These are phyloP conservation scores for Stachybotrys chlorohalonatus DNA, from an alignment of 2,329 filamentous ascomycete species.

Conservation along the genomic window DNA sequence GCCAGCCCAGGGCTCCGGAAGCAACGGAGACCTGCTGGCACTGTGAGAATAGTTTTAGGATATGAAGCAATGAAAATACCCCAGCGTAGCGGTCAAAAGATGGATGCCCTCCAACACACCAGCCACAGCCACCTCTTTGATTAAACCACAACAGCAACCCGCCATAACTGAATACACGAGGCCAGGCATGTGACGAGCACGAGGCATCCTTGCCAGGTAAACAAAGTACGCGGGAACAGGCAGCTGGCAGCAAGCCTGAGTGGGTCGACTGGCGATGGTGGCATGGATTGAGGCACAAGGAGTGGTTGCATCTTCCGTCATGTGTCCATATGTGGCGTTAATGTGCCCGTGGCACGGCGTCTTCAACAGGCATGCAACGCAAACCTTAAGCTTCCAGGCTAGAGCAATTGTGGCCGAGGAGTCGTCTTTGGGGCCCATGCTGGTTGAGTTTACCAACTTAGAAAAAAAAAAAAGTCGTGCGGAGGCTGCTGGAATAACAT, in stretches of 20 bases:
- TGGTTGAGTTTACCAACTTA: no score
- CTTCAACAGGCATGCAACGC: neutral
- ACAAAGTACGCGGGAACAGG: neutral
- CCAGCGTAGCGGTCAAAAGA: neutral
- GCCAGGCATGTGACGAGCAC: neutral
- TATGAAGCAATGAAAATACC: constrained; percentile 1
- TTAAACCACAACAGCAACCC: neutral
- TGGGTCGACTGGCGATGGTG: no score
- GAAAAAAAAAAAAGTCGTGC: no score
- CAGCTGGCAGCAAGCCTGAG: no score
- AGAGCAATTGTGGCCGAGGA: no score
- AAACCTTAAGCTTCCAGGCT: neutral
- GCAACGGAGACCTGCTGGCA: constrained; percentile 64
- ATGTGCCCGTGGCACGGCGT: neutral
- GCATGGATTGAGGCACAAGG: neutral
- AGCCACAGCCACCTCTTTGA: neutral
- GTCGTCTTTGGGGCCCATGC: no score
- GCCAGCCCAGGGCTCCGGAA: constrained; percentile 52
- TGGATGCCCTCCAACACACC: neutral
- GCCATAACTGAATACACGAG: neutral
- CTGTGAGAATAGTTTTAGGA: constrained; percentile 31
- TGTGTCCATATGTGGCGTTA: neutral
- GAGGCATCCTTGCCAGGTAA: neutral
- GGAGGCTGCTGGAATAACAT: no score
- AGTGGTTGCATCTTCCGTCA: neutral